These are phyloP conservation scores for Casuarina cunninghamiana DNA, from an alignment of 306 rosid species.

Conservation along the genomic window DNA sequence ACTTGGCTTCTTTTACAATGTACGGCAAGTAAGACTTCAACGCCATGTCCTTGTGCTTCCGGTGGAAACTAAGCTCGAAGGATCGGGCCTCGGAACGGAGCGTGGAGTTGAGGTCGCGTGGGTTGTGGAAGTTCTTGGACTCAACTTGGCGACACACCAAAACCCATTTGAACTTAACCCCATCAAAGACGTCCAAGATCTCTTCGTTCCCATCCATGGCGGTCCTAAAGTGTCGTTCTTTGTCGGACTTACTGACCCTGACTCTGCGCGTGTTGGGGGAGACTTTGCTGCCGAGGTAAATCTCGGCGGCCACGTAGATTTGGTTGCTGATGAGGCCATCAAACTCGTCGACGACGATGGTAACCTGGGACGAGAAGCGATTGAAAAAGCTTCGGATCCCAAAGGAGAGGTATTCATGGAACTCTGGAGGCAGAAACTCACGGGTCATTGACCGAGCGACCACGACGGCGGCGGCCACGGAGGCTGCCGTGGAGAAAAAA, in stretches of 20 bases:
- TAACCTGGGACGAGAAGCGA: constrained; percentile 53
- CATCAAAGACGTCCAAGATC: constrained; percentile 44
- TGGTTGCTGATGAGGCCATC: constrained; percentile 61
- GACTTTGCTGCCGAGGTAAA: constrained; percentile 50
- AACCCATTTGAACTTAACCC: constrained; percentile 54
- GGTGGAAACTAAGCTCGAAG: constrained; percentile 54
- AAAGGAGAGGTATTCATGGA: constrained; percentile 31
- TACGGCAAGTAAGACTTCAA: constrained; percentile 51
- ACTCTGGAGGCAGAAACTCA: constrained; percentile 54
- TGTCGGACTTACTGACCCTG: constrained; percentile 47
- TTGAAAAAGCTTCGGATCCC: constrained; percentile 25
- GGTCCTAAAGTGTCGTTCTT: constrained; percentile 34
- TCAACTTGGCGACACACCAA: constrained; percentile 32
- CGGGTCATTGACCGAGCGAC: constrained; percentile 46
- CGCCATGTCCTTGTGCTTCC: constrained; percentile 54
- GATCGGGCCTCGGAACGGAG: constrained; percentile 54
- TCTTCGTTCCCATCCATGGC: constrained; percentile 49
- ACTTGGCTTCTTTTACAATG: constrained; percentile 40
- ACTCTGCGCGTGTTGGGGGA: constrained; percentile 49
- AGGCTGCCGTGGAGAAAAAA: constrained; percentile 50
- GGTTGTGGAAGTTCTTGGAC: constrained; percentile 21
- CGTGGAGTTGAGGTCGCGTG: constrained; percentile 32
- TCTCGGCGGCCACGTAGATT: constrained; percentile 61
- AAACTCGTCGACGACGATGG: constrained; percentile 63
- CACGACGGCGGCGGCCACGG: constrained; percentile 61